Percentiles rank a stretch among this genome's conserved stretches.
These are phyloP conservation scores for Dipodascus geniculatus DNA, from an alignment of 805 yeast genomes.

Conservation along the genomic window DNA sequence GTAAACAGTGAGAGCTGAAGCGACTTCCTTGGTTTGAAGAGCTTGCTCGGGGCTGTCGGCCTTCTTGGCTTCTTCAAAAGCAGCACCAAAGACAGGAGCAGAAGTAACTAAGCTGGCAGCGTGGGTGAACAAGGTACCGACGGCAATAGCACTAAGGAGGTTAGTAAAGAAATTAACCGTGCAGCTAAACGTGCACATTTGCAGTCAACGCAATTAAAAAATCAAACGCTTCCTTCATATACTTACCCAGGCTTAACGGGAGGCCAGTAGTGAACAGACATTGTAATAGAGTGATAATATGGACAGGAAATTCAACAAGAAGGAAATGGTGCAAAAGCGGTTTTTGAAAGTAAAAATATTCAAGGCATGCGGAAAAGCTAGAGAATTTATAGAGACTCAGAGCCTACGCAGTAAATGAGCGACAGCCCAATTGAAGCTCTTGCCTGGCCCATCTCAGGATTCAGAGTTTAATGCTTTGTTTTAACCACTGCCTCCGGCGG, in stretches of 20 bases:
- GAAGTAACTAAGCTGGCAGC: constrained; percentile 24
- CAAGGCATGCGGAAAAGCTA: background rate
- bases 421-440: background rate
- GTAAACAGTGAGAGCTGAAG: constrained; percentile 26
- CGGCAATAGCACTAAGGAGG: constrained; percentile 23
- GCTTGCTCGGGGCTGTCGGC: constrained; percentile 26
- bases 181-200: too few species aligned
- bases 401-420: background rate
- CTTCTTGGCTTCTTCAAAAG: constrained; percentile 26
- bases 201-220: background rate
- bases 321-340: background rate
- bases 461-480: background rate
- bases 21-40: constrained; percentile 26
- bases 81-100: constrained; percentile 30
- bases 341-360: too few species aligned
- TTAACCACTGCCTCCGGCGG: background rate
- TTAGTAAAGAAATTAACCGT: background rate
- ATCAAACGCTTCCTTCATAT: too few species aligned
- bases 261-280: constrained; percentile 18
- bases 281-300: constrained; percentile 4
- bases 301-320: background rate
- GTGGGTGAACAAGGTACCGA: constrained; percentile 30
- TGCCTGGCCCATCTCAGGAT: background rate
- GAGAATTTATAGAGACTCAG: background rate
- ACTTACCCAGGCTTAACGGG: constrained; percentile 16